Base-by-base conservation (phyloP, 1,284 basidiomycete genomes). In the Paramarasmius palmivorus region DNA sequence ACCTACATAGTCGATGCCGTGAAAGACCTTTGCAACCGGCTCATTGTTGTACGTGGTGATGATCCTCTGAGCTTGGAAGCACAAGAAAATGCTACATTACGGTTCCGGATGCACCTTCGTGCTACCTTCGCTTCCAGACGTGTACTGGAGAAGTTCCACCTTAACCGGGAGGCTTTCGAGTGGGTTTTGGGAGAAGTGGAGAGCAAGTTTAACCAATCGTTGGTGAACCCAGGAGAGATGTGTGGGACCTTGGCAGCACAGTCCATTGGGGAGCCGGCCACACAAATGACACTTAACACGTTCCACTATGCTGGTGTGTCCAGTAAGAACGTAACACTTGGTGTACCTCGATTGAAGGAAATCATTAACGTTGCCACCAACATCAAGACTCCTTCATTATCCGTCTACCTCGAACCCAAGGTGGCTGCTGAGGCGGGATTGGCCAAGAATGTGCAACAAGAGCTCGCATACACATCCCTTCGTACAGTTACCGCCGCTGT, bases 281-380 rank as follows among this genome's bases (percentile, higher is more conserved):
- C 97, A 2, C 95, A 98, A 75, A 98, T 98, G 95, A 98, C 95
- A 10, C 73, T 98, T 54, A 92, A 98, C 71, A 98, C 95, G 0
- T 98, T 98, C 90, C 95, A 98, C 75, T 98, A 97, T 69, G 95
- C 95, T 60, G 95, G 95, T 90, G 95, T 98, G 25, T 95, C 95
- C 23, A 92, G 90, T 68, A 98, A 98, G 77, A 95, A 95, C 74
- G 95, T 98, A 48, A 98, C 95, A 0, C 92, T 98, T 57, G 95
- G 95, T 88, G 95, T 98, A 0, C 95, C 95, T 9, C 93, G 95
- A 74, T 72, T 98, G 57, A 98, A 98, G 77, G 95, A 98, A 71
- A 98, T 99, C 63, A 99, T 99, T 78, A 99, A 99, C 69, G 95
- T 98, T 49, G 95, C 97, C 0, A 92, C 90, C 25, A 96, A 99